Conservation (phyloP, 2,329 filamentous ascomycete species). For the Catunica adiposa region DNA sequence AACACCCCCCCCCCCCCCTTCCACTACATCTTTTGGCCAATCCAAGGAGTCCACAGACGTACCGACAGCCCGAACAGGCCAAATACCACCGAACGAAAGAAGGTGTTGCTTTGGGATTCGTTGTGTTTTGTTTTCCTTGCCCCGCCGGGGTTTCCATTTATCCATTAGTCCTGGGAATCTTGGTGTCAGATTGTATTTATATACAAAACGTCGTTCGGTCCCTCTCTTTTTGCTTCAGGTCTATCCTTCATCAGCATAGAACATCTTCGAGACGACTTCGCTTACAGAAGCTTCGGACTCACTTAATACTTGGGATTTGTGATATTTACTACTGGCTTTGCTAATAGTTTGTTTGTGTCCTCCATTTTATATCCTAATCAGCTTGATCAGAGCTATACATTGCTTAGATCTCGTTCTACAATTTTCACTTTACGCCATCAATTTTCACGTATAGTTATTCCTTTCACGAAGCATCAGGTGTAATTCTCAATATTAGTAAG, state of each 20-base stretch:
- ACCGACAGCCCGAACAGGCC: neutral
- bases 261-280: neutral
- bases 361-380: neutral
- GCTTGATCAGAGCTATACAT: neutral
- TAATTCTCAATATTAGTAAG: neutral
- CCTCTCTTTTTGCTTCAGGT: neutral
- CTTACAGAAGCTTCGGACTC: neutral
- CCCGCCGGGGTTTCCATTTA: no score
- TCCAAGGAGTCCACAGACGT: neutral
- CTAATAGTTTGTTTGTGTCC: neutral
- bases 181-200: no score
- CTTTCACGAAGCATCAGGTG: neutral
- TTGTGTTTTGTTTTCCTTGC: no score
- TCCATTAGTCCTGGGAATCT: no score
- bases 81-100: neutral
- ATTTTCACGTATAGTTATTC: neutral
- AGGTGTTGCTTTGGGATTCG: no score
- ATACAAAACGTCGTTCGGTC: neutral
- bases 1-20: neutral
- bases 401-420: neutral
- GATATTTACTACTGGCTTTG: neutral
- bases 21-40: neutral
- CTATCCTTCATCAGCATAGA: neutral
- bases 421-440: neutral
- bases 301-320: neutral